Evolutionary conservation across 78 protist genomes (phyloP).

Genomic region (Dictyostelium intermedium): DNA sequence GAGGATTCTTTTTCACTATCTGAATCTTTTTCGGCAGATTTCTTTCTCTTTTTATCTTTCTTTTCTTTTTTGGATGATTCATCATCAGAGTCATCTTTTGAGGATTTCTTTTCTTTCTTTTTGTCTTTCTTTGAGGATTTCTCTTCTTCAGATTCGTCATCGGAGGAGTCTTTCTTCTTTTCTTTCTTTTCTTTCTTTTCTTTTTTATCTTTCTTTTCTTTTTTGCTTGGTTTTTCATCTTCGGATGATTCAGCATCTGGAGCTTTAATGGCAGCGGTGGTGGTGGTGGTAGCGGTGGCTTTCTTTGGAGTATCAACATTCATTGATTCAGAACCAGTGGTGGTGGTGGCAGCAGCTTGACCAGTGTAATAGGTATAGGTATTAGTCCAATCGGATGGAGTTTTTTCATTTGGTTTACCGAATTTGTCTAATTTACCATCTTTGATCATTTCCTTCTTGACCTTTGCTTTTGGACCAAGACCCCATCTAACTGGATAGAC

Average conservation of each 20-base stretch:
- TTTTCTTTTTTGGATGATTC: conserved; percentile 57
- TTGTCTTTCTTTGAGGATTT: conserved; percentile 35
- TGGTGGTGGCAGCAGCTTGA: not conserved
- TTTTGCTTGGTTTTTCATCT: conserved; percentile 16
- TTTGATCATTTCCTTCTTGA: conserved; percentile 95
- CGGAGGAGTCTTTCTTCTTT: conserved; percentile 34
- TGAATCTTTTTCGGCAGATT: not conserved
- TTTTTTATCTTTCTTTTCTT: conserved; percentile 6
- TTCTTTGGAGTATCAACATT: conserved; percentile 31
- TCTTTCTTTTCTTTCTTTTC: conserved; percentile 5
- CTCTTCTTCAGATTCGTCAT: conserved; percentile 8
- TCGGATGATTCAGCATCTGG: conserved; percentile 6
- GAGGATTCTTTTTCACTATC: conserved; percentile 37
- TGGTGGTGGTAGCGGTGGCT: not conserved
- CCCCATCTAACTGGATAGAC: conserved; percentile 99
- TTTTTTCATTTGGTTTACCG: conserved; percentile 96
- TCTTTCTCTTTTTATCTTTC: conserved; percentile 3
- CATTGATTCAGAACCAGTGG: not conserved
- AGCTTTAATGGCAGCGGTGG: not conserved
- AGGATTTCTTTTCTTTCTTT: conserved; percentile 8
- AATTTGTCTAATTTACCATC: conserved; percentile 99
- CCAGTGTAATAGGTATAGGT: conserved; percentile 83
- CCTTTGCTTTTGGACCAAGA: conserved; percentile 95
- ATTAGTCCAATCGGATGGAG: conserved; percentile 95
- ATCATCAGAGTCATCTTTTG: conserved; percentile 32